Base-by-base conservation (phyloP, 495 filamentous ascomycete species). In the Penicillium maclennaniae region DNA sequence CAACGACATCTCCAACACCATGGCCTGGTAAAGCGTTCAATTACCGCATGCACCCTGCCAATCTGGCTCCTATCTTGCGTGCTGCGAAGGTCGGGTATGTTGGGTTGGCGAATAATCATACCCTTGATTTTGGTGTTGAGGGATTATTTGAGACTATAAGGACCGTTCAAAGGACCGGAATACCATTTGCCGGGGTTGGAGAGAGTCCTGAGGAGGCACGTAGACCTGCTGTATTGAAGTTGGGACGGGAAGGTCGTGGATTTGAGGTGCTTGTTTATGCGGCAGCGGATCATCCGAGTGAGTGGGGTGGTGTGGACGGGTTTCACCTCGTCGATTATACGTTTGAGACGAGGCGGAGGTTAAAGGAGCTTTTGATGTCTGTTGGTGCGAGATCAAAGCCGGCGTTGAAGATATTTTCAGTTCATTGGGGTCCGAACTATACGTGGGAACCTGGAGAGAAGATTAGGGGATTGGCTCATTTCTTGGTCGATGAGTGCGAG, bases 381-480 rank as follows among this genome's bases (percentile, higher is more conserved):
- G 34, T n/a, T 1, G 45, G 45, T 2, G 12, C 16, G 5, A 39
- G n/a, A 21, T 12, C 8, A n/a, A 14, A 7, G 2, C 56, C 70
- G 0, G 53, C 65, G 3, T 51, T 76, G 20, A 72, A 70, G 40
- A 60, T 75, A 5, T 73, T 76, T 55, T 70, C 63, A 0, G 58
- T 75, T 0, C 73, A 75, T 53, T 76, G 73, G 73, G 73, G 72
- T 3, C 66, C 71, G 15, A 75, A 75, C 37, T 75, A 75, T 49
- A 17, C 36, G 0, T 76, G 71, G 73, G 39, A 59, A 7, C 67
- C 73, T 0, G 51, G 55, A 1, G 50, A 37, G 4, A 45, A 59
- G 34, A 69, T 74, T 27, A 51, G 57, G 0, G 56, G 53, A 2
- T 41, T 75, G 10, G 73, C 73, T 12, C 71, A 68, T 52, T 76